Base-by-base conservation (phyloP, 2,329 filamentous ascomycete genomes). In the Gyromitra esculenta region DNA sequence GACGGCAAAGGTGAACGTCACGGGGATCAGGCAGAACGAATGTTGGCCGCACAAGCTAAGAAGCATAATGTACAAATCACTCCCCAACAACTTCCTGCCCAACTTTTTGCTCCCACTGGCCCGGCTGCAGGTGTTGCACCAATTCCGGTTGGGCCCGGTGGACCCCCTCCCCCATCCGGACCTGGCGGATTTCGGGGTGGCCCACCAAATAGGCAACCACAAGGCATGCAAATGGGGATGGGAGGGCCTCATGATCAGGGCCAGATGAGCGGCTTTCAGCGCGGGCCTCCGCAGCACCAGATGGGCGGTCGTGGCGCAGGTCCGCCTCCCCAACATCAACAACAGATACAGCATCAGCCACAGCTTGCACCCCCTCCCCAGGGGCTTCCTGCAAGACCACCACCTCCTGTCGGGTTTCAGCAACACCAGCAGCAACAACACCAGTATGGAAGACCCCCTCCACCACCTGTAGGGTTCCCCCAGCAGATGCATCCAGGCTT, bases 1-100 rank as follows among this genome's bases (percentile, higher is more conserved):
- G 96, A 99, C 82, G 96, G 96, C 80, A 97, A 97, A 85, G 95
- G 95, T 81, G 95, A 98, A 85, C 88, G 96, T 75, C 96, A 99
- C 83, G 96, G 96, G 81, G 96, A 99, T 83, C 89, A 94, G 81
- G 96, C 96, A 39, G 96, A 99, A 85, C 88, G 96, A 82, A 92
- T 93, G 86, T 89, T 99, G 60, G 96, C 96, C 39, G 91, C 92
- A 37, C 92, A 97, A 84, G 96, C 94, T 73, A 95, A 95, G 85
- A 95, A 94, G 83, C 93, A 97, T 84, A 97, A 97, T 81, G 92
- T 99, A 77, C 89, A 93, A 67, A 92, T 94, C 45, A 91, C 94
- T 79, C 88, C 90, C 1, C 92, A 94, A 82, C 89, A 91, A 25
- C 85, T 96, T 66, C 92, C 93, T 1, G 88, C 92, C 3, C 91